A percentile compares a stretch with the other conserved stretches of the same genome.
phyloP scores from a whole-genome alignment of 352 stramenopile genomes.

The Phytophthora pluvialis region DNA sequence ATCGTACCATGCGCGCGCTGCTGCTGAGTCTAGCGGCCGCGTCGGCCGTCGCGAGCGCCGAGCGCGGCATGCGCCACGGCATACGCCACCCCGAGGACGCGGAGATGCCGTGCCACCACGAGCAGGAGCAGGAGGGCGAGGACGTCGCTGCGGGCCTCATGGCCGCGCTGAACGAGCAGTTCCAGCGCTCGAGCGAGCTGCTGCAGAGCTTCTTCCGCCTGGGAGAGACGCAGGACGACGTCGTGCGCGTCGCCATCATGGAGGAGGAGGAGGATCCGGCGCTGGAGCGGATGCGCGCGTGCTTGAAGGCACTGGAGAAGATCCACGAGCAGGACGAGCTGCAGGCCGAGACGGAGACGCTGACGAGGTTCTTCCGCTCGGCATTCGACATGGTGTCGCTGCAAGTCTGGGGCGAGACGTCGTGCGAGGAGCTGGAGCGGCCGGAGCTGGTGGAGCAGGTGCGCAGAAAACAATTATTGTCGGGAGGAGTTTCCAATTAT shows the following conservation, averaged over 20 bases:
- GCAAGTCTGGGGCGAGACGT: conserved; percentile 49
- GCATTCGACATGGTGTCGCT: conserved; percentile 52
- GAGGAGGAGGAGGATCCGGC: conserved; percentile 36
- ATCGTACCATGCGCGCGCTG: conserved; percentile 32
- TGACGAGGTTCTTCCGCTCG: conserved; percentile 48
- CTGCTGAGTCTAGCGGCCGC: conserved; percentile 32
- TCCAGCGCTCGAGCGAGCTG: conserved; percentile 45
- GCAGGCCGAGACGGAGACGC: conserved; percentile 39
- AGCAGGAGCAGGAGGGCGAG: conserved; percentile 10
- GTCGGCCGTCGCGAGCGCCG: conserved; percentile 27
- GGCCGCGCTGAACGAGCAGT: conserved; percentile 41
- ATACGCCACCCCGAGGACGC: conserved; percentile 6
- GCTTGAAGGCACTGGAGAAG: conserved; percentile 42
- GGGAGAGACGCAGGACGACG: conserved; percentile 9
- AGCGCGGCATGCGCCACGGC: conserved; percentile 13
- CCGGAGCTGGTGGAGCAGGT: conserved; percentile 43
- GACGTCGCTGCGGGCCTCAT: conserved; percentile 29
- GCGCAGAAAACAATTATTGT: conserved; percentile 6
- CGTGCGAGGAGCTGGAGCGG: conserved; percentile 54
- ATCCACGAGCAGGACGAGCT: conserved; percentile 57
- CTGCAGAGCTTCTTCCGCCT: conserved; percentile 49
- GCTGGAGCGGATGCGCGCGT: conserved; percentile 43
- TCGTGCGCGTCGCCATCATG: conserved; percentile 44
- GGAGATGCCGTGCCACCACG: conserved; percentile 18
- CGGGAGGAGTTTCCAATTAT: not conserved